Base-by-base conservation (phyloP, 2,329 filamentous ascomycete species). In the Tolypocladium guangdongense region DNA sequence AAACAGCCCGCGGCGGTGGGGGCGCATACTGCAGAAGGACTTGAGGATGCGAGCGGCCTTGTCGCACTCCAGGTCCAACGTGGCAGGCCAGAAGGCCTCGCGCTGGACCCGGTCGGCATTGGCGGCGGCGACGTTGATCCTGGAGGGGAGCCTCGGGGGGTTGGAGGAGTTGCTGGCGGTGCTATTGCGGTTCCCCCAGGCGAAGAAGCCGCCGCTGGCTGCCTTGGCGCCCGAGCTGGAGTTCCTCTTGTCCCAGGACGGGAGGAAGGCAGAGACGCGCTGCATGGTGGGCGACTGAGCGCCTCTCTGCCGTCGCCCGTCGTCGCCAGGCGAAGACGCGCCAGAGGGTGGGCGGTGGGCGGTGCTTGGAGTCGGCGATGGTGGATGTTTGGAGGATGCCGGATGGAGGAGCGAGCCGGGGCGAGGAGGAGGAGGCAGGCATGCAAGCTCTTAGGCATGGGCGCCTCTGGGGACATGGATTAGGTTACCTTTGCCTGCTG, bases 31-130 rank as follows among this genome's bases (percentile, higher is more conserved):
- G 75, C 90, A 95, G 71, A 96, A 96, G 35, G 88, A 92, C 66
- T 90, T 87, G 51, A 96, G 71, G 57, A 96, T 96, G 54, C 90
- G 80, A 55, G 90, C 90, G 48, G 90, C 88, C 73, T 96, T 96
- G 71, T 96, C 89, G 69, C 87, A 88, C 75, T 96, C 91, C 60
- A 87, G 86, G 66, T 96, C 91, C 51, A 96, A 75, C 1, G 85
- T 87, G 35, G 87, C 86, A 3, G 90, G 90, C 88, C 88, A 93
- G 64, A 92, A 92, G 27, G 87, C 84, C 67, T 95, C 88, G 33
- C 68, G 63, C 48, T 71, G 66, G 32, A 71, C 62, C 30, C 64
- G 63, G 55, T 55, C 59, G 50, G 50, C 59, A 55, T 69, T 70
- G 54, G 69, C 67, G 38, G 63, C 64, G 24, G 61, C 58, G 20